Conservation (phyloP, 2,329 filamentous ascomycete species). For the Sporothrix brasiliensis region DNA sequence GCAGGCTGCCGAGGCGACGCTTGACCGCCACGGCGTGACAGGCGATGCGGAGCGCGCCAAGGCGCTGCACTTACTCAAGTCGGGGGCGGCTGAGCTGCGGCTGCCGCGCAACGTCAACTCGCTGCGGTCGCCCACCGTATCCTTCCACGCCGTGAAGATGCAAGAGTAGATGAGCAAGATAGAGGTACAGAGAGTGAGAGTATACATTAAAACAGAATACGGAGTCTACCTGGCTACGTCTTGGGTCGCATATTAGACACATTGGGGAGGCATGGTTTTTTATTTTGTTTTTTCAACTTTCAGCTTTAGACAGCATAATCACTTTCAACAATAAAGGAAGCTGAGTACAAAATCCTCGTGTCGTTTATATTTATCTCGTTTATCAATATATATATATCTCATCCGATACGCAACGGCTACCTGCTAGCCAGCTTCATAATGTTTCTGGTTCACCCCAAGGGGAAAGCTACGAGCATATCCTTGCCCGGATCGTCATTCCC, state of each 20-base stretch:
- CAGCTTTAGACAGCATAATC: constrained; percentile 17
- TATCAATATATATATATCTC: not conserved
- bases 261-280: not conserved
- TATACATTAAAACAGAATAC: constrained; percentile 6
- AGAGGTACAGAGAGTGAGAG: not conserved
- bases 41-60: constrained; percentile 53
- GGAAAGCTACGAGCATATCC: not conserved
- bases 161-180: constrained; percentile 38
- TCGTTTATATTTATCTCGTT: constrained; percentile 11
- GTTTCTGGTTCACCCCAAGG: not conserved
- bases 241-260: constrained; percentile 25
- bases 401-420: constrained; percentile 8
- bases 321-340: constrained; percentile 12
- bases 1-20: constrained; percentile 47
- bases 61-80: constrained; percentile 67
- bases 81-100: constrained; percentile 85
- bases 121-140: constrained; percentile 65
- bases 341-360: too few relatives aligned
- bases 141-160: constrained; percentile 62
- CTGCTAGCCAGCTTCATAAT: not conserved
- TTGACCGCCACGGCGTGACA: constrained; percentile 31
- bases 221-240: not conserved
- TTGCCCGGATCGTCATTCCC: not conserved
- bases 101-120: constrained; percentile 74
- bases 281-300: not conserved